These are phyloP conservation scores for Cubamyces sp. DNA, from an alignment of 768 basidiomycete species.

Conservation along the genomic window DNA sequence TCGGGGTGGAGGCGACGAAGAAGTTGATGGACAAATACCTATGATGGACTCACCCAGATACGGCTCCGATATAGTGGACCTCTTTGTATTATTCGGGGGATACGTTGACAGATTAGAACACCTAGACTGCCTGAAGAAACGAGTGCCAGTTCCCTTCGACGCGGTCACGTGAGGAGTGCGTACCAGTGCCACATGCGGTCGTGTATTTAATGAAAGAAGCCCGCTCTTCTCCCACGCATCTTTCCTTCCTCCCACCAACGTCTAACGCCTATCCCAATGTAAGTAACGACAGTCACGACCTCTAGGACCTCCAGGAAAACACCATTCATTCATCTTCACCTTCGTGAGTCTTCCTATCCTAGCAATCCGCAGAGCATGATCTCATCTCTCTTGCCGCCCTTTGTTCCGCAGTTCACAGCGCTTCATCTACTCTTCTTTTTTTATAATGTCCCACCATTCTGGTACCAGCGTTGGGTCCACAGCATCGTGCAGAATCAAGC, in stretches of 20 bases:
- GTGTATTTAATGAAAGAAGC: slow-evolving; percentile 9
- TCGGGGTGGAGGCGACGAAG: slow-evolving; percentile 91
- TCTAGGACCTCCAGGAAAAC: background rate
- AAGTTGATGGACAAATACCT: slow-evolving; percentile 77
- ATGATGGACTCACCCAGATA: slow-evolving; percentile 27
- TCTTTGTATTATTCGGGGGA: slow-evolving; percentile 1
- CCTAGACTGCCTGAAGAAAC: background rate
- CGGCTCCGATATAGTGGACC: background rate
- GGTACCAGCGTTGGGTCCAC: background rate
- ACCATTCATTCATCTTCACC: slow-evolving; percentile 12
- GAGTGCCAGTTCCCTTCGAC: background rate
- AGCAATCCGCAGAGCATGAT: too few relatives aligned
- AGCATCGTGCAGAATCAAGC: background rate
- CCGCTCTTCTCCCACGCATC: slow-evolving; percentile 11
- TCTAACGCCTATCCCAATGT: slow-evolving; percentile 3
- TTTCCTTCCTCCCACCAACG: background rate
- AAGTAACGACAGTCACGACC: slow-evolving; percentile 21
- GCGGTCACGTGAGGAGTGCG: slow-evolving; percentile 10
- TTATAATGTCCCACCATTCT: background rate
- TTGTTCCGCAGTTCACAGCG: slow-evolving; percentile 4
- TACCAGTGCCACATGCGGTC: background rate
- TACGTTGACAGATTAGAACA: background rate
- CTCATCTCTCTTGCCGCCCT: background rate
- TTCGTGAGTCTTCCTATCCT: slow-evolving; percentile 11
- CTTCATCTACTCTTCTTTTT: background rate